A percentile compares a stretch with the other conserved stretches of the same genome.
These are phyloP conservation scores for Neckera pumila DNA, from an alignment of 225 moss, liverwort and hornwort genomes.

Conservation along the genomic window DNA sequence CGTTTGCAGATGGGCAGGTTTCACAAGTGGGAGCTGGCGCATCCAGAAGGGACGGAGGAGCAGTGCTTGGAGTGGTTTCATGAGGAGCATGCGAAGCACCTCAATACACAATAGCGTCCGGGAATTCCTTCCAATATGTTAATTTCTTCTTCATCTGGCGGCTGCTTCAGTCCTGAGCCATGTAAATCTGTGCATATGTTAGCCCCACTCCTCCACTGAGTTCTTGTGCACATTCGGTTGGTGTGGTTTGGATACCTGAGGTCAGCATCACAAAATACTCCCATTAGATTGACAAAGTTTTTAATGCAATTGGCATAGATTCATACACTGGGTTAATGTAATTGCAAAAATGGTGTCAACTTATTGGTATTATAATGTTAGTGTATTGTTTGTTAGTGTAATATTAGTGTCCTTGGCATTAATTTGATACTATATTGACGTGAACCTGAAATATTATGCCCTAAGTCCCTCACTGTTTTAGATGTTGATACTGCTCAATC, in stretches of 20 bases:
- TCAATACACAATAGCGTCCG: constrained; percentile 13
- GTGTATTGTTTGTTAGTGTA: background rate
- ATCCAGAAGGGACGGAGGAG: constrained; percentile 61
- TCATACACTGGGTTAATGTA: background rate
- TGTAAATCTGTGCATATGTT: background rate
- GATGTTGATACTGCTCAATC: background rate
- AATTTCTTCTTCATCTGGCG: background rate
- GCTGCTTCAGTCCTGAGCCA: background rate
- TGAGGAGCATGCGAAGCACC: constrained; percentile 58
- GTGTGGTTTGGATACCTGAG: background rate
- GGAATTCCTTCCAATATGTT: background rate
- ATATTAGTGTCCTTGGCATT: background rate
- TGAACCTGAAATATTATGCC: background rate
- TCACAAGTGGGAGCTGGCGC: constrained; percentile 66
- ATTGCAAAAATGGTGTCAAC: too few species aligned
- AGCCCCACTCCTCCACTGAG: background rate
- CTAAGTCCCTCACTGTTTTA: background rate
- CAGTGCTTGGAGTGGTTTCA: constrained; percentile 65
- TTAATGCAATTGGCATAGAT: background rate
- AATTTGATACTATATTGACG: background rate
- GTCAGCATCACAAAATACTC: background rate
- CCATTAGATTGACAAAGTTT: background rate
- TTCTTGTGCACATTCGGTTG: background rate
- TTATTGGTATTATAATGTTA: background rate
- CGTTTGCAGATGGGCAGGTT: constrained; percentile 43